Evolutionary conservation across 805 yeast species (phyloP).

Genomic region (Vanderwaltozyma yarrowii): DNA sequence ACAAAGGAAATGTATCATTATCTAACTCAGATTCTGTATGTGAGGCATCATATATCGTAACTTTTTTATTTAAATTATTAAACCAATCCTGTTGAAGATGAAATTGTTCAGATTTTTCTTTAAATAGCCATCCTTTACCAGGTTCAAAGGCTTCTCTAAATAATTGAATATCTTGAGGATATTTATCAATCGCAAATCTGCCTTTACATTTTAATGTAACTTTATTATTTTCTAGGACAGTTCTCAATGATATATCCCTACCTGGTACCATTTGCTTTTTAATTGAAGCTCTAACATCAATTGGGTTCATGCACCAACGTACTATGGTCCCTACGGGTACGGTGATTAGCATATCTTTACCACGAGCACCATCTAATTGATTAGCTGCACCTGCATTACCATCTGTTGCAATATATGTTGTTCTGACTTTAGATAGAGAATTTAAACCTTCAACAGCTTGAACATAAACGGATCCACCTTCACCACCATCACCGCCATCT

Average conservation of each 20-base stretch:
- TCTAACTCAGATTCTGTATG: slow-evolving; percentile 45
- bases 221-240: slow-evolving; percentile 12
- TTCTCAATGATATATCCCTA: slow-evolving; percentile 16
- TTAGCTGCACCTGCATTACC: slow-evolving; percentile 65
- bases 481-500: slow-evolving; percentile 98
- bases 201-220: slow-evolving; percentile 30
- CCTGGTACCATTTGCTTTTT: slow-evolving; percentile 10
- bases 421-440: slow-evolving; percentile 59
- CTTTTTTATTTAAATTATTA: slow-evolving; percentile 48
- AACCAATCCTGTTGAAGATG: slow-evolving; percentile 62
- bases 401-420: slow-evolving; percentile 57
- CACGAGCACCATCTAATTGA: slow-evolving; percentile 81
- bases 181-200: slow-evolving; percentile 17
- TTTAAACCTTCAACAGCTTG: slow-evolving; percentile 66
- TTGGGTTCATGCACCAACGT: slow-evolving; percentile 75
- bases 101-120: slow-evolving; percentile 63
- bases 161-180: slow-evolving; percentile 45
- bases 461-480: slow-evolving; percentile 80
- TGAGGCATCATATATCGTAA: slow-evolving; percentile 53
- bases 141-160: slow-evolving; percentile 49
- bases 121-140: slow-evolving; percentile 86
- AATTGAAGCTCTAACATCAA: slow-evolving; percentile 29
- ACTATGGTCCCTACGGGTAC: slow-evolving; percentile 91
- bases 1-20: slow-evolving; percentile 64
- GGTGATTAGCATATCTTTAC: slow-evolving; percentile 65